Base-by-base conservation (phyloP, 495 filamentous ascomycete species). In the Lichenothelia convexa region DNA sequence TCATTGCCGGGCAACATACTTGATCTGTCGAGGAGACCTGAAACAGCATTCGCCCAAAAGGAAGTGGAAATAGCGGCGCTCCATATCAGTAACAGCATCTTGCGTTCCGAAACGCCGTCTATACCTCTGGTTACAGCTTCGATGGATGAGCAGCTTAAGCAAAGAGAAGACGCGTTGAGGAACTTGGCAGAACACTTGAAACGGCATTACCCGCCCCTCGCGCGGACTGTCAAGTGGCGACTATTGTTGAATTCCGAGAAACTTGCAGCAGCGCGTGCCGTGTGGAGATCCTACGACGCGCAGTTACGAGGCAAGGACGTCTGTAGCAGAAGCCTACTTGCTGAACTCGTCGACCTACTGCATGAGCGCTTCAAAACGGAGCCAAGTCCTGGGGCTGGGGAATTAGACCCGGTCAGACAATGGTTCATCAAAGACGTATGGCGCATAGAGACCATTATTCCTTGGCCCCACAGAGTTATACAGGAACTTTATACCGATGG, bases 221-320 rank as follows among this genome's bases (percentile, higher is more conserved):
- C 78, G 32, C 64, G 65, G 18, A 55, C 54, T 15, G 70, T 71
- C 4, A 71, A 68, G 46, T 97, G 85, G 87, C 64, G 73, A 40
- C 53, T 97, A 4, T 63, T 95, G n/a, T 81, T 75, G 68, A 73
- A 80, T 46, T 86, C 85, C 0, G 89, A 95, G 50, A 93, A 84
- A 52, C 68, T 93, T 45, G 73, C 75, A 26, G 80, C 84, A 21
- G 87, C 85, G n/a, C 68, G 67, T 30, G 65, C 70, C 23, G 65
- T 95, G 41, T 95, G 86, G 85, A 70, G 72, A 39, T 56, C 65
- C 21, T 77, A 89, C 47, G 75, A 89, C 31, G 41, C 38, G 13
- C 46, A 44, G 43, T 46, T 64, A 4, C 67, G 65, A 34, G 55
- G 69, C 8, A 59, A 57, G 13, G 51, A 57, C 13, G 59, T 56